A percentile compares a stretch with the other conserved stretches of the same genome.
Conservation (phyloP, 2,329 filamentous ascomycete species). For the Ophiostoma tasmaniense region DNA sequence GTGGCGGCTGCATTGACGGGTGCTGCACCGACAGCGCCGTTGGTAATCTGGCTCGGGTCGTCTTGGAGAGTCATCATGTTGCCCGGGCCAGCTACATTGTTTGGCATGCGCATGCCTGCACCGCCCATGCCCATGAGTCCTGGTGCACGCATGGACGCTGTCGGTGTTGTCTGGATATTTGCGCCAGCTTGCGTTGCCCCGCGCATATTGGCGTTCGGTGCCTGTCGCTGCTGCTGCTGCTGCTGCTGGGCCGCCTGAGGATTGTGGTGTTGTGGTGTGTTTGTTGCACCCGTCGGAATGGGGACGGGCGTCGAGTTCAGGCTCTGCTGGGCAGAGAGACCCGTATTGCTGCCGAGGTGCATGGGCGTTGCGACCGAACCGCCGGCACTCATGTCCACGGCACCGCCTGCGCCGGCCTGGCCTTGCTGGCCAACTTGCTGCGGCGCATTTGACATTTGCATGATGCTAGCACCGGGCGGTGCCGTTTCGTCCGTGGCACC, state of each 20-base stretch:
- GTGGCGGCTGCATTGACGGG: neutral
- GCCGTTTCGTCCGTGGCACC: slow-evolving; percentile 30
- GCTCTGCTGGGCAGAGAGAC: neutral
- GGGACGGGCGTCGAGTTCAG: neutral
- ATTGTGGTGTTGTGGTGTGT: slow-evolving; percentile 2
- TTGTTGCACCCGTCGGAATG: slow-evolving; percentile 7
- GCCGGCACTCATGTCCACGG: neutral
- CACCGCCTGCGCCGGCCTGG: neutral
- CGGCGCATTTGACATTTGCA: slow-evolving; percentile 34
- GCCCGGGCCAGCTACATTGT: neutral
- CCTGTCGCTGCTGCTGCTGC: slow-evolving; percentile 12
- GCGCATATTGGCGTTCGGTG: neutral
- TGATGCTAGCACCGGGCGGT: slow-evolving; percentile 39
- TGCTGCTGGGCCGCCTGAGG: slow-evolving; percentile 12
- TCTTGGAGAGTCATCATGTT: slow-evolving; percentile 43
- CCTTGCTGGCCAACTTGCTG: neutral
- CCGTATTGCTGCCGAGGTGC: slow-evolving; percentile 1
- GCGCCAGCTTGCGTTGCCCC: neutral
- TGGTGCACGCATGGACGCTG: neutral
- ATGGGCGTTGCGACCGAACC: slow-evolving; percentile 16
- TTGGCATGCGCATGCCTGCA: neutral
- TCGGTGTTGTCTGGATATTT: neutral
- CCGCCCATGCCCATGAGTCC: neutral
- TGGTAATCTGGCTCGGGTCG: slow-evolving; percentile 28
- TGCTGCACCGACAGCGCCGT: slow-evolving; percentile 6